Evolutionary conservation across 1,284 basidiomycete species (phyloP), one percentile per base, ranked within the genome.

Genomic region (Stygiomarasmius scandens): DNA sequence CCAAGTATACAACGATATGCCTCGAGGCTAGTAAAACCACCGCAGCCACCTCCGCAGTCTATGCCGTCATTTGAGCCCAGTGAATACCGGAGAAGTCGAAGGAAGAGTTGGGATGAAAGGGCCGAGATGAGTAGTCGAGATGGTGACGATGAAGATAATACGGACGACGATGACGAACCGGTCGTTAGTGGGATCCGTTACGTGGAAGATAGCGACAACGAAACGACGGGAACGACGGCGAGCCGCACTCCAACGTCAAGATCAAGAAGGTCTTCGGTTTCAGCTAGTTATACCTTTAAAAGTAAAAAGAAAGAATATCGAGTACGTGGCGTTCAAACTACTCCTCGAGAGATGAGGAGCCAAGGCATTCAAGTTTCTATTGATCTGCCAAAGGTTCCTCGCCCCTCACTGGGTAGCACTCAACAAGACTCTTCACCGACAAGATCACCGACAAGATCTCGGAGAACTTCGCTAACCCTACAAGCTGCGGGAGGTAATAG

Each of bases 61-160:
- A 73, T 81, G 22, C 76, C 76, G 5, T 78, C 81, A 48, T 71
- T 80, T 20, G 81, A 80, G 57, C 77, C 80, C 50, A 76, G 75
- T 36, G 75, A 76, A 50, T 74, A 69, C 8, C 78, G 75, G 54
- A 69, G 64, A 61, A 70, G 65, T 38, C 45, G 55, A 62, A 74
- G 68, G 66, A 81, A 72, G 59, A 79, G 69, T 55, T 79, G 80
- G 75, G 81, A 83, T 58, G 81, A 85, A 32, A 74, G 72, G 59
- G 73, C 74, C 34, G 90, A 91, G 61, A 84, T 80, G 14, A 85
- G 82, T 63, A 91, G 89, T 65, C 83, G 85, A 61, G 92, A 93
- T 67, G 92, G 87, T 1, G 91, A 94, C 65, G 86, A 90, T 58
- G 92, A 93, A 65, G 91, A 90, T 59, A 90, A 92, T 58, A 84